Percentiles rank a stretch among this genome's conserved stretches.
phyloP scores from a whole-genome alignment of 768 basidiomycete genomes.

The Boletellus sp. region DNA sequence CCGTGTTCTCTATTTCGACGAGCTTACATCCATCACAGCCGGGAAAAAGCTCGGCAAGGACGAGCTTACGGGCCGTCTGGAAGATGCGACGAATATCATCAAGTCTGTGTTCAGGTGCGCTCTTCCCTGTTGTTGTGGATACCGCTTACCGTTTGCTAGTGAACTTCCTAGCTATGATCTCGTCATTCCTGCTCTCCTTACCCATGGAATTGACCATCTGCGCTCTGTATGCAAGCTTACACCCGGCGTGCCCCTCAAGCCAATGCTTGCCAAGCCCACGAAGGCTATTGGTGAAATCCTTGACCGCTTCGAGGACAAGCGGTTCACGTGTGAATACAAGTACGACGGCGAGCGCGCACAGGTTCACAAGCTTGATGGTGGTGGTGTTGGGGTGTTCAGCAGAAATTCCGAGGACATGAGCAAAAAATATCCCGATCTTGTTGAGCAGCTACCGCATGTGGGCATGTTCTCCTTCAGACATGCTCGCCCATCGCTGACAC shows the following conservation, averaged over 20 bases:
- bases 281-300: conserved; percentile 98
- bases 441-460: conserved; percentile 87
- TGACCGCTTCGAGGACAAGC: conserved; percentile 92
- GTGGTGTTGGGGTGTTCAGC: conserved; percentile 87
- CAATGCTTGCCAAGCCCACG: conserved; percentile 98
- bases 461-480: conserved; percentile 10
- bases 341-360: conserved; percentile 99
- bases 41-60: conserved; percentile 74
- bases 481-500: conserved; percentile 2
- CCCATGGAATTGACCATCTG: conserved; percentile 68
- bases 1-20: background rate
- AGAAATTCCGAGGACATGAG: conserved; percentile 99
- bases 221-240: conserved; percentile 81
- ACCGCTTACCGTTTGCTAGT: conserved; percentile 38
- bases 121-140: background rate
- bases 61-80: conserved; percentile 65
- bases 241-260: conserved; percentile 94
- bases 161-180: conserved; percentile 91
- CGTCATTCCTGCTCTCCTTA: conserved; percentile 86
- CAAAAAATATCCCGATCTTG: conserved; percentile 97
- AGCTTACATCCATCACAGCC: conserved; percentile 37
- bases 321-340: conserved; percentile 98
- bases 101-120: conserved; percentile 90
- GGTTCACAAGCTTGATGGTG: conserved; percentile 82
- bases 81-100: conserved; percentile 71